phyloP scores from a whole-genome alignment of 2,329 filamentous ascomycete genomes.

The Catunica adiposa region DNA sequence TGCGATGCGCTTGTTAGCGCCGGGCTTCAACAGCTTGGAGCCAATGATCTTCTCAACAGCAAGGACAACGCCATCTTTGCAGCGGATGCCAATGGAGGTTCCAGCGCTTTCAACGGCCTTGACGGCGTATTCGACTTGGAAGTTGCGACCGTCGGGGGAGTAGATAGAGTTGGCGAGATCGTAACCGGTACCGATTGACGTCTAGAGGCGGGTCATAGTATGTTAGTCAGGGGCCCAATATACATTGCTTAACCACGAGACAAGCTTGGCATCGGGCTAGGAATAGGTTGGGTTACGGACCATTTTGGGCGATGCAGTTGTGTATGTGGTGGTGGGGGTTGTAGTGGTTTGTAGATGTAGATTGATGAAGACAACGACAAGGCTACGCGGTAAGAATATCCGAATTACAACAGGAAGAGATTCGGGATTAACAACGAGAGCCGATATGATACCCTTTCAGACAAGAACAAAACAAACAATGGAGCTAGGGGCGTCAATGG shows the following conservation, averaged over 20 bases:
- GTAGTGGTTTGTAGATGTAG: background rate
- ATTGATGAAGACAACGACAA: slow-evolving; percentile 2
- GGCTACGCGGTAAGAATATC: background rate
- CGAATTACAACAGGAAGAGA: background rate
- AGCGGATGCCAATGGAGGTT: slow-evolving; percentile 88
- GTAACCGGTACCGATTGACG: slow-evolving; percentile 98
- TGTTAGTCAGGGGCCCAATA: background rate
- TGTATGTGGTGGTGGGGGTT: too few relatives aligned
- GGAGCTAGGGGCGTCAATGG: background rate
- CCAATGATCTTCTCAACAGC: slow-evolving; percentile 92
- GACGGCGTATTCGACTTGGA: slow-evolving; percentile 96
- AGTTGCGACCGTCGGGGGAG: slow-evolving; percentile 96
- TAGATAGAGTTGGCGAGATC: slow-evolving; percentile 99
- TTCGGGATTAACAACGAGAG: background rate
- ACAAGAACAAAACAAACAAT: background rate
- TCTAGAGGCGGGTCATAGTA: slow-evolving; percentile 40
- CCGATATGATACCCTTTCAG: too few relatives aligned
- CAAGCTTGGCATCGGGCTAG: background rate
- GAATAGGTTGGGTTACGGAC: background rate
- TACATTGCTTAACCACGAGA: background rate
- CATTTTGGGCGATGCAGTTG: slow-evolving; percentile 4
- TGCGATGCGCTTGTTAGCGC: slow-evolving; percentile 92
- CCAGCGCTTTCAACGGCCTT: slow-evolving; percentile 98
- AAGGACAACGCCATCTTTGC: slow-evolving; percentile 91
- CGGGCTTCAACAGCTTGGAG: slow-evolving; percentile 87